Conservation (phyloP, 805 yeast species). For the Zygosaccharomyces rouxii region DNA sequence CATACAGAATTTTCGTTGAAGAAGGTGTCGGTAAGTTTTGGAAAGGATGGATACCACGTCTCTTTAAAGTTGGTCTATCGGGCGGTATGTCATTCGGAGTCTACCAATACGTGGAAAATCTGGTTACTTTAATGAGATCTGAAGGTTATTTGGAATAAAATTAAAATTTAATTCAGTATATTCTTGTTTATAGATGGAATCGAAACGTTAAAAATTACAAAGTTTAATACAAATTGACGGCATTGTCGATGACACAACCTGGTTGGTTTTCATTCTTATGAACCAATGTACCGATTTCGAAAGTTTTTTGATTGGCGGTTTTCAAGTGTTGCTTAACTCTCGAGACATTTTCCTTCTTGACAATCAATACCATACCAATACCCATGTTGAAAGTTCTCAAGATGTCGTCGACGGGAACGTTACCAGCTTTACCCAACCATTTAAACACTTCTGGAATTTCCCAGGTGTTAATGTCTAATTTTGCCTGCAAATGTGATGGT, state of each 20-base stretch:
- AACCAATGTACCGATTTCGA: slow-evolving; percentile 58
- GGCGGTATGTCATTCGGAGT: slow-evolving; percentile 67
- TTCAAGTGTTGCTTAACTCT: slow-evolving; percentile 50
- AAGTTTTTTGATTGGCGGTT: slow-evolving; percentile 70
- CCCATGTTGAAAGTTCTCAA: slow-evolving; percentile 93
- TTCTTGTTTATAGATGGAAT: slow-evolving; percentile 5
- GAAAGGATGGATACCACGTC: slow-evolving; percentile 62
- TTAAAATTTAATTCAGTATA: not conserved
- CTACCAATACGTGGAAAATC: slow-evolving; percentile 52
- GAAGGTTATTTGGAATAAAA: slow-evolving; percentile 18
- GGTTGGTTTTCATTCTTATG: slow-evolving; percentile 46
- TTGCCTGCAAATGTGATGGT: slow-evolving; percentile 75
- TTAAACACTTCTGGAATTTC: slow-evolving; percentile 82
- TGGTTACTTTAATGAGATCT: slow-evolving; percentile 19
- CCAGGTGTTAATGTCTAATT: slow-evolving; percentile 76
- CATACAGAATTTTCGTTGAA: slow-evolving; percentile 45
- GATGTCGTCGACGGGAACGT: slow-evolving; percentile 79
- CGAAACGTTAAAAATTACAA: slow-evolving; percentile 5
- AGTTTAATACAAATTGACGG: slow-evolving; percentile 29
- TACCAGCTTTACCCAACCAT: slow-evolving; percentile 91
- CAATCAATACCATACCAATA: slow-evolving; percentile 92
- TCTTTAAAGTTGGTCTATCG: slow-evolving; percentile 62
- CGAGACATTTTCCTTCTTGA: slow-evolving; percentile 60
- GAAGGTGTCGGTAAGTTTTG: slow-evolving; percentile 46
- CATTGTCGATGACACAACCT: slow-evolving; percentile 57